phyloP scores from a whole-genome alignment of 805 yeast genomes.

The Tetrapisispora fleetii region DNA sequence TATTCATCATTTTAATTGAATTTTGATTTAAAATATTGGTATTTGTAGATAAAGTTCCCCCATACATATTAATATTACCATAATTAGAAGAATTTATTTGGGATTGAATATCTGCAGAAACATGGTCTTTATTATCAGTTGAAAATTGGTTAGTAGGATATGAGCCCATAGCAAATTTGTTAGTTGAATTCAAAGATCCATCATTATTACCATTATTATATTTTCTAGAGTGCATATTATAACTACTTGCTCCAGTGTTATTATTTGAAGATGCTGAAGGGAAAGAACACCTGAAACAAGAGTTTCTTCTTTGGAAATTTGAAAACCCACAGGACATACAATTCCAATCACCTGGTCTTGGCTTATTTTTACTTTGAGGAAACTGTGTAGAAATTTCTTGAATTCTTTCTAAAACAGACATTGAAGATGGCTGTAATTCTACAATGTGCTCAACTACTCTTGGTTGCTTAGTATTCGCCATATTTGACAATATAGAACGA shows the following conservation, averaged over 20 bases:
- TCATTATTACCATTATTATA: conserved; percentile 4
- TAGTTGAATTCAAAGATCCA: not conserved
- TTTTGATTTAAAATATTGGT: not conserved
- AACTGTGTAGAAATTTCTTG: conserved; percentile 74
- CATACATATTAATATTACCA: not conserved
- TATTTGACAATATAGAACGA: conserved; percentile 33
- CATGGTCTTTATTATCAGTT: not conserved
- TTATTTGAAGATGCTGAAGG: conserved; percentile 39
- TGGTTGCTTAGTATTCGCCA: conserved; percentile 29
- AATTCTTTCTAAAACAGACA: conserved; percentile 68
- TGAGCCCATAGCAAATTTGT: not conserved
- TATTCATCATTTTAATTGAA: not conserved
- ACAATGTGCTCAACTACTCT: conserved; percentile 49
- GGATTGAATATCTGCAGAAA: not conserved
- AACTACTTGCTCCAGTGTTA: conserved; percentile 1
- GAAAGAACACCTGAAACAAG: conserved; percentile 86
- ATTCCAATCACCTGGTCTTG: conserved; percentile 97
- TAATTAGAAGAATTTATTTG: not conserved
- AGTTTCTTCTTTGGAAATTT: conserved; percentile 87
- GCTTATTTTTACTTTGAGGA: conserved; percentile 76
- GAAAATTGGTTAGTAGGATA: not conserved
- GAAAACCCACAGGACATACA: conserved; percentile 94
- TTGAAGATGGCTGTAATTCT: conserved; percentile 82
- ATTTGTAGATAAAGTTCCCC: not conserved
- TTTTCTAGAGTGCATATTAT: conserved; percentile 10